Evolutionary conservation across 2,329 filamentous ascomycete species (phyloP).

Genomic region (Cytospora leucostoma): DNA sequence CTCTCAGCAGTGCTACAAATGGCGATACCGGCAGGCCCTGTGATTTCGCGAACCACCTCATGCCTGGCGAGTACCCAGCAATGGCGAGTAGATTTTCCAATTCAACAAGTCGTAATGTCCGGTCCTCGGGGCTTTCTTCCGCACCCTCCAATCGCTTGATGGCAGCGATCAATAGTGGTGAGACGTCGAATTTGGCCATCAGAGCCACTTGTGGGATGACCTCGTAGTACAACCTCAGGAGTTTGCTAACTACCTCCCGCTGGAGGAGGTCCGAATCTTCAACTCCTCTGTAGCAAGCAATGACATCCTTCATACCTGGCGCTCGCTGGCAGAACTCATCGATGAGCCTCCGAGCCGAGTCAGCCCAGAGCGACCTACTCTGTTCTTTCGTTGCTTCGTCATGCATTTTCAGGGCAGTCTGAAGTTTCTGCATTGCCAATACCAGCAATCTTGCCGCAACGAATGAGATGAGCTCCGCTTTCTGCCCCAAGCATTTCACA

Average conservation of each 20-base stretch:
- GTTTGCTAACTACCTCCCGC: slow-evolving; percentile 73
- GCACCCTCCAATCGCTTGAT: slow-evolving; percentile 60
- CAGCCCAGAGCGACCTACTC: slow-evolving; percentile 61
- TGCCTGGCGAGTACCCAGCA: slow-evolving; percentile 76
- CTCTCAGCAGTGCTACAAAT: slow-evolving; percentile 68
- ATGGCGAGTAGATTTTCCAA: slow-evolving; percentile 80
- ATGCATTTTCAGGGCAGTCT: slow-evolving; percentile 63
- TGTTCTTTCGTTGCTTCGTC: slow-evolving; percentile 43
- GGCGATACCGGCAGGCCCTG: slow-evolving; percentile 66
- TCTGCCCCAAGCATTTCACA: slow-evolving; percentile 75
- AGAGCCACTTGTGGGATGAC: slow-evolving; percentile 77
- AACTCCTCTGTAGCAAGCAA: slow-evolving; percentile 71
- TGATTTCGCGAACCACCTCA: slow-evolving; percentile 86
- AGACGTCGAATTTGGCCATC: slow-evolving; percentile 86
- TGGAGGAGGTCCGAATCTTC: slow-evolving; percentile 70
- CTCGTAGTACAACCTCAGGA: slow-evolving; percentile 84
- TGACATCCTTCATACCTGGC: slow-evolving; percentile 79
- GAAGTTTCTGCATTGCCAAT: slow-evolving; percentile 77
- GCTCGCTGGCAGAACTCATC: slow-evolving; percentile 77
- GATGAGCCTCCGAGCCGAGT: slow-evolving; percentile 66
- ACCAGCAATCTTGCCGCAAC: slow-evolving; percentile 81
- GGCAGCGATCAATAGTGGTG: slow-evolving; percentile 69
- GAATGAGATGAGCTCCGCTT: slow-evolving; percentile 77
- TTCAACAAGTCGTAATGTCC: slow-evolving; percentile 67
- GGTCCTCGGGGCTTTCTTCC: slow-evolving; percentile 45